Evolutionary conservation across 2,329 filamentous ascomycete species (phyloP), one percentile per base, ranked within the genome.

Genomic region (Apiospora rasikravindrae): DNA sequence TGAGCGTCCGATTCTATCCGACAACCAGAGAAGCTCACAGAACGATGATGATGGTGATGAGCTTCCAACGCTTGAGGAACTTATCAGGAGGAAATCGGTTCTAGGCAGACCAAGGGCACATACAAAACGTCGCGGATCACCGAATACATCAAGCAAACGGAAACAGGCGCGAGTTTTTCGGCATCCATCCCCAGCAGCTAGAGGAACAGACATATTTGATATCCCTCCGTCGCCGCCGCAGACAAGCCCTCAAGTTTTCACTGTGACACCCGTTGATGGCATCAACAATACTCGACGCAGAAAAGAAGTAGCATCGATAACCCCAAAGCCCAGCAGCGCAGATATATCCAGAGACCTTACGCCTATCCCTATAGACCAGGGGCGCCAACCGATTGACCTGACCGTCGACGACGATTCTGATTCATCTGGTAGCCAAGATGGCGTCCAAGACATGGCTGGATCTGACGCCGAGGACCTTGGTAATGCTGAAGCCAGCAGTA

Each of bases 391-490:
- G 24, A 76, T 81, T 51, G 79, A 81, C 70, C 74, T 81, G n/a
- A 80, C 77, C 10, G 68, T 69, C 19, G 22, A 73, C 7, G 74
- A 73, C 33, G 75, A 78, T 26, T 73, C 73, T 22, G 72, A 74
- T 11, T 64, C 69, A 73, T 45, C 71, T 64, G 3, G 29, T 8
- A 45, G 29, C 24, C 70, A 73, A 45, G 76, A 77, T 33, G 72
- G 73, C 33, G 74, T 70, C 2, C 51, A 68, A n/a, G 69, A 68
- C 57, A 71, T 69, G n/a, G 73, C 71, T 66, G 72, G 73, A 26
- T 84, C 81, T 69, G 86, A 85, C 4, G 81, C 82, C 1, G 84
- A 88, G 33, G 77, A 82, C 16, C 57, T 10, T 40, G 33, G 10
- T 6, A 40, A 64, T 40, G 44, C 44, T 10, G 29, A 49, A 71